Base-by-base conservation (phyloP, 371 early-diverging fungal genomes). In the Circinella minor region DNA sequence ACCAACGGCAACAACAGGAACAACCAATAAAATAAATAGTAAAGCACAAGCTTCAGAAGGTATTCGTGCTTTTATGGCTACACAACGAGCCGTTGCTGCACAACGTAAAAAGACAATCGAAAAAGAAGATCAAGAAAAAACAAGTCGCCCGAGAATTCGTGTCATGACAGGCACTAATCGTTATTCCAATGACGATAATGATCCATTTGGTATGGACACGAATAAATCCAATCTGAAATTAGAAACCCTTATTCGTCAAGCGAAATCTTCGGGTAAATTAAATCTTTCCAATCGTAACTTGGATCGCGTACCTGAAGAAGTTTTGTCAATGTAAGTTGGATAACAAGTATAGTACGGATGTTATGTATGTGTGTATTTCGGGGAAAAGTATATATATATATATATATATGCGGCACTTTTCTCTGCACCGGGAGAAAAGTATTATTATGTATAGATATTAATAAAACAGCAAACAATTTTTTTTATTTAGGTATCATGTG, bases 221-320 rank as follows among this genome's bases (percentile, higher is more conserved):
- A 48, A 71, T 10, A 68, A 46, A 57, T 69, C 66, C 10, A 69
- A 66, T 18, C 66, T 74, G 64, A 85, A 75, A 36, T 61, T 81
- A 39, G 68, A 75, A 59, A 65, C 76, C 0, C 61, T 83, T 1
- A 77, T 82, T n/a, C 76, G 75, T 14, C 81, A 80, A 71, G 81
- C 84, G 8, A 81, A 82, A 51, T 61, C 72, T 2, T 72, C 76
- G 65, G 93, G 94, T 17, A 87, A 83, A 63, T 80, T 96, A 46
- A 91, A 93, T 71, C 77, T 96, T 17, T 88, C 92, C 20, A 87
- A 84, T 72, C 85, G 91, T 66, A 74, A 77, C 34, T 77, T 96
- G 61, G 78, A 79, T 0, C 79, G 72, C 10, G 74, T 96, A 20
- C 95, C 96, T 0, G 77, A 84, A 20, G 86, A 84, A 54, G 82